These are phyloP conservation scores for Melanomma pulvis-pyrius DNA, from an alignment of 495 filamentous ascomycete genomes.

Conservation along the genomic window DNA sequence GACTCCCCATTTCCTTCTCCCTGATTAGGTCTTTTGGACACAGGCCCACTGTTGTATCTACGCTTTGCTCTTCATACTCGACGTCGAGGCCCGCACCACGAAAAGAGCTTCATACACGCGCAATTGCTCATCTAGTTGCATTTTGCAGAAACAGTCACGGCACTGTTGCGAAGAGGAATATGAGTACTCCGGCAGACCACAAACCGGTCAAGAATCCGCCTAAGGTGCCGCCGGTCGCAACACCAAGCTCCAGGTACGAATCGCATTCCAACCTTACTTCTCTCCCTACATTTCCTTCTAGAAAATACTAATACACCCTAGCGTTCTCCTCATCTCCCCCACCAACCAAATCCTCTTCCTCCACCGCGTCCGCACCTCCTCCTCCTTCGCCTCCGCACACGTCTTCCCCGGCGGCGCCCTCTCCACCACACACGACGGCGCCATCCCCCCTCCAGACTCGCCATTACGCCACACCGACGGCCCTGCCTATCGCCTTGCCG, in stretches of 20 bases:
- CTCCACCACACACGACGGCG: slow-evolving; percentile 69
- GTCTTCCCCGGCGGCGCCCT: slow-evolving; percentile 96
- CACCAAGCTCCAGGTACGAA: slow-evolving; percentile 47
- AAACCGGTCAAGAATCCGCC: slow-evolving; percentile 33
- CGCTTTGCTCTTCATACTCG: neutral
- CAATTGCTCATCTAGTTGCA: neutral
- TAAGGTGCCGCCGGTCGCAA: slow-evolving; percentile 34
- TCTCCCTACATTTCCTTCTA: neutral
- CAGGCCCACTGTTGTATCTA: neutral
- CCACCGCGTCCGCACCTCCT: slow-evolving; percentile 78
- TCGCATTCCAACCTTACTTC: neutral
- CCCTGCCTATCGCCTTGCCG: slow-evolving; percentile 70
- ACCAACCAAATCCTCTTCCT: slow-evolving; percentile 85
- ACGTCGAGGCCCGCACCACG: neutral
- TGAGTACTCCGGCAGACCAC: slow-evolving; percentile 33
- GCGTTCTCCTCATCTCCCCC: slow-evolving; percentile 83
- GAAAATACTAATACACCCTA: slow-evolving; percentile 40
- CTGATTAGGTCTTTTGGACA: neutral
- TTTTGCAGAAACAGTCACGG: neutral
- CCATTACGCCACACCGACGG: slow-evolving; percentile 66
- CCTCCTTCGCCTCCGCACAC: slow-evolving; percentile 86
- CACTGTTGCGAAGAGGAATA: neutral
- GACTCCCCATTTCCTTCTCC: slow-evolving; percentile 6
- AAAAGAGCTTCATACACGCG: neutral
- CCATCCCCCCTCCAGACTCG: slow-evolving; percentile 53